A percentile compares a stretch with the other conserved stretches of the same genome.
Conservation (phyloP, 768 basidiomycete genomes). For the Dentipellis fragilis region DNA sequence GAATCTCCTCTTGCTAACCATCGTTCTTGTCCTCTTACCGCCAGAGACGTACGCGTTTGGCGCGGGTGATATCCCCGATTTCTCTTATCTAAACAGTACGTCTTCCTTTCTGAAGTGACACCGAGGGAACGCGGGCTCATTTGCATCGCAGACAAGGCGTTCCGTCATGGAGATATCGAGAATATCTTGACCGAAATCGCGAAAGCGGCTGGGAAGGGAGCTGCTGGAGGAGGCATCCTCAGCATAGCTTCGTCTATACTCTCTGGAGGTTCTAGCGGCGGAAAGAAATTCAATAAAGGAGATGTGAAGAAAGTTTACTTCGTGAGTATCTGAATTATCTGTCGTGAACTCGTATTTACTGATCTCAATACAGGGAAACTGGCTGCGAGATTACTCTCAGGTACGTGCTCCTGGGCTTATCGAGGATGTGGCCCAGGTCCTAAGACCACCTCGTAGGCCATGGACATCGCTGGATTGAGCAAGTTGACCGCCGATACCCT, state of each 20-base stretch:
- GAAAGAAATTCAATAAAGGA: conserved; percentile 49
- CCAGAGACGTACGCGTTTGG: conserved; percentile 41
- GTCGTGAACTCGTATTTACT: too few relatives aligned
- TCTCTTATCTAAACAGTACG: conserved; percentile 53
- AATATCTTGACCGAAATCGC: conserved; percentile 50
- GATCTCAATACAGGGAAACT: conserved; percentile 38
- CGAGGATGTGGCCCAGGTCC: not conserved
- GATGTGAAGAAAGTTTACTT: conserved; percentile 66
- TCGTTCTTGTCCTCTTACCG: conserved; percentile 30
- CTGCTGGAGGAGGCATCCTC: conserved; percentile 36
- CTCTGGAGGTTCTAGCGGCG: conserved; percentile 31
- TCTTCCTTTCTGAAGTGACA: conserved; percentile 3
- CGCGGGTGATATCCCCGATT: conserved; percentile 65
- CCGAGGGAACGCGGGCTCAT: conserved; percentile 1
- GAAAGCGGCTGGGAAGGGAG: conserved; percentile 41
- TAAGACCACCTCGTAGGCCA: conserved; percentile 30
- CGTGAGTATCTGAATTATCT: conserved; percentile 23
- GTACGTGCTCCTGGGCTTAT: conserved; percentile 18
- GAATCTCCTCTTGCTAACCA: conserved; percentile 17
- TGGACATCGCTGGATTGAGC: conserved; percentile 61
- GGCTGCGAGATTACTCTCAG: conserved; percentile 64
- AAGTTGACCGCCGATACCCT: conserved; percentile 59
- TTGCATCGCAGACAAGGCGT: conserved; percentile 45
- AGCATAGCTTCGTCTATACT: conserved; percentile 39
- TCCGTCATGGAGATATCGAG: conserved; percentile 71